Evolutionary conservation across 805 yeast genomes (phyloP).

Genomic region (Pichia californica): DNA sequence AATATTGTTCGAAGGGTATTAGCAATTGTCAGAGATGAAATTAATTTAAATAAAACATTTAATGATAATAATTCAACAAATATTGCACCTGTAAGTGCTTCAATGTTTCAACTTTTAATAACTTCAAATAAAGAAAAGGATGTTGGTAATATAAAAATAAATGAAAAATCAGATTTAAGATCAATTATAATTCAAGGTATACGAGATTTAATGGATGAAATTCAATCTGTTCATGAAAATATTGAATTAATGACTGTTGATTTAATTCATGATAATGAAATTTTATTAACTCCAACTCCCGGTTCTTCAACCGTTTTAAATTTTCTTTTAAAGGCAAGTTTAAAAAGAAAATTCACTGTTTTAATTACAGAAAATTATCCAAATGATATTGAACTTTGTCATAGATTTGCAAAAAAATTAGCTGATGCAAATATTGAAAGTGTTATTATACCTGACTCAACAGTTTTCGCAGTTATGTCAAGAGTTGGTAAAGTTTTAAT

Average conservation of each 20-base stretch:
- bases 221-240: conserved; percentile 81
- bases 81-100: conserved; percentile 60
- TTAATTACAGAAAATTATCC: conserved; percentile 90
- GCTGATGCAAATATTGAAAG: conserved; percentile 86
- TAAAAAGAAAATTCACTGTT: conserved; percentile 87
- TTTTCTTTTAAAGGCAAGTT: conserved; percentile 78
- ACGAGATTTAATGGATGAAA: conserved; percentile 86
- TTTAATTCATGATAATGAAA: conserved; percentile 87
- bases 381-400: conserved; percentile 73
- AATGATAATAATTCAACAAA: conserved; percentile 24
- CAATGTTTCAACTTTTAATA: conserved; percentile 80
- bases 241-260: conserved; percentile 88
- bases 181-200: conserved; percentile 88
- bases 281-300: conserved; percentile 88
- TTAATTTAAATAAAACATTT: conserved; percentile 36
- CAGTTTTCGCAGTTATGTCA: conserved; percentile 93
- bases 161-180: conserved; percentile 53
- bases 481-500: conserved; percentile 93
- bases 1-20: conserved; percentile 86
- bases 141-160: conserved; percentile 15
- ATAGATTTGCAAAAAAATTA: conserved; percentile 68
- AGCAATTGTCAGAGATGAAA: conserved; percentile 82
- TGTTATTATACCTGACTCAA: conserved; percentile 85
- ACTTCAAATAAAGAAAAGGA: conserved; percentile 13
- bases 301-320: conserved; percentile 83